Conservation (phyloP, 345 rosid genomes). For the Moringa oleifera region DNA sequence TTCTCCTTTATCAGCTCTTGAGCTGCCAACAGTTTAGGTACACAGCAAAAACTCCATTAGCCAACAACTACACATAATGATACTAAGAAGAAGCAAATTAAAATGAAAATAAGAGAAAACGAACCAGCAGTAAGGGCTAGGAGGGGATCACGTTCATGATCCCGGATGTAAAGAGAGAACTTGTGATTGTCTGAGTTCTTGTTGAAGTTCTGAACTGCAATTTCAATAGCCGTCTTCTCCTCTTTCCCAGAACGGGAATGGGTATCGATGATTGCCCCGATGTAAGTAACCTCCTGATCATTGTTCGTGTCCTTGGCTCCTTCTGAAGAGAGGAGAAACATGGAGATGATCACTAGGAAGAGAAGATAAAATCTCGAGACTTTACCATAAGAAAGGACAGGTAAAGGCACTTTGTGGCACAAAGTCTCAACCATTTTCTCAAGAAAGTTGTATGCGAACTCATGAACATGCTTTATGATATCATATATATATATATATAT, state of each 20-base stretch:
- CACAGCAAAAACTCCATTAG: too few species aligned
- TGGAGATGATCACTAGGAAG: slow-evolving; percentile 2
- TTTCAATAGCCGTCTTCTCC: slow-evolving; percentile 36
- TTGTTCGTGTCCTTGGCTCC: slow-evolving; percentile 20
- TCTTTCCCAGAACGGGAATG: slow-evolving; percentile 32
- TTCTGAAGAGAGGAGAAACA: slow-evolving; percentile 1
- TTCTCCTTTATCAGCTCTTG: slow-evolving; percentile 30
- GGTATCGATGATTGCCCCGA: slow-evolving; percentile 40
- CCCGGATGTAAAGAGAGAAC: slow-evolving; percentile 25
- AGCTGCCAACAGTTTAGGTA: too few species aligned
- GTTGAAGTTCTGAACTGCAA: slow-evolving; percentile 28
- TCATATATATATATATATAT: too few species aligned
- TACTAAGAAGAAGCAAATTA: too few species aligned
- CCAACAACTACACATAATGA: too few species aligned
- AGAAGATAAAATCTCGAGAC: slow-evolving; percentile 11
- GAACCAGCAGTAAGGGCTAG: slow-evolving; percentile 34
- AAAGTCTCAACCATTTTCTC: too few species aligned
- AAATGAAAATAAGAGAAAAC: too few species aligned
- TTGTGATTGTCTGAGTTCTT: slow-evolving; percentile 10
- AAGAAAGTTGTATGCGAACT: too few species aligned
- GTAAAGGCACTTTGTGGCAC: neutral
- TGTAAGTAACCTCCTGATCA: slow-evolving; percentile 9
- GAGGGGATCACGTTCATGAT: slow-evolving; percentile 23
- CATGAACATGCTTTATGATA: too few species aligned
- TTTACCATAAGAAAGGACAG: neutral